phyloP scores from a whole-genome alignment of 1,284 basidiomycete species.

The Inonotus obliquus region DNA sequence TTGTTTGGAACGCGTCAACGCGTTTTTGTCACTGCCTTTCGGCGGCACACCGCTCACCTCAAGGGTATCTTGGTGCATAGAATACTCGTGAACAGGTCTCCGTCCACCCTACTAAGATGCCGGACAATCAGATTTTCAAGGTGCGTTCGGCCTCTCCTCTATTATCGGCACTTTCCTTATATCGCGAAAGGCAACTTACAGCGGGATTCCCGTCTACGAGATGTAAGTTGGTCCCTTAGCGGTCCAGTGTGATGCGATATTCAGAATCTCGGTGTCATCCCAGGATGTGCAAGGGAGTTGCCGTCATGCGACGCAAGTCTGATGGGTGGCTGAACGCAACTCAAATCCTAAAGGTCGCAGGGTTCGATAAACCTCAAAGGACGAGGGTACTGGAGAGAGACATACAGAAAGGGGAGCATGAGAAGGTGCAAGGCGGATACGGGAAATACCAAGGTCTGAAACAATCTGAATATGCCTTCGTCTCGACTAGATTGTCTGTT shows the following conservation, averaged over 20 bases:
- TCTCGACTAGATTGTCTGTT: not conserved
- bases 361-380: conserved; percentile 98
- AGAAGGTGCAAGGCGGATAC: conserved; percentile 99
- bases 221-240: conserved; percentile 50
- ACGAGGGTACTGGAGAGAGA: conserved; percentile 97
- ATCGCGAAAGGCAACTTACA: conserved; percentile 71
- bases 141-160: conserved; percentile 31
- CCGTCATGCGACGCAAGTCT: conserved; percentile 94
- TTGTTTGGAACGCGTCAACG: conserved; percentile 1
- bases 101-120: conserved; percentile 42
- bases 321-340: conserved; percentile 99
- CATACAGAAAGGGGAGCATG: conserved; percentile 97
- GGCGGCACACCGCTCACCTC: not conserved
- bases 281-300: conserved; percentile 93
- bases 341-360: conserved; percentile 98
- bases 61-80: not conserved
- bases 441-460: conserved; percentile 95
- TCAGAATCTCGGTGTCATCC: conserved; percentile 19
- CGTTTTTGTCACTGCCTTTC: not conserved
- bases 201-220: conserved; percentile 83
- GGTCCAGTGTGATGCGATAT: conserved; percentile 12
- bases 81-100: not conserved
- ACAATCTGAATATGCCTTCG: not conserved
- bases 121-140: conserved; percentile 80
- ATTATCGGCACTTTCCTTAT: conserved; percentile 19